Evolutionary conservation across 768 basidiomycete species (phyloP).

Genomic region (Pilatotrama ljubarskyi): DNA sequence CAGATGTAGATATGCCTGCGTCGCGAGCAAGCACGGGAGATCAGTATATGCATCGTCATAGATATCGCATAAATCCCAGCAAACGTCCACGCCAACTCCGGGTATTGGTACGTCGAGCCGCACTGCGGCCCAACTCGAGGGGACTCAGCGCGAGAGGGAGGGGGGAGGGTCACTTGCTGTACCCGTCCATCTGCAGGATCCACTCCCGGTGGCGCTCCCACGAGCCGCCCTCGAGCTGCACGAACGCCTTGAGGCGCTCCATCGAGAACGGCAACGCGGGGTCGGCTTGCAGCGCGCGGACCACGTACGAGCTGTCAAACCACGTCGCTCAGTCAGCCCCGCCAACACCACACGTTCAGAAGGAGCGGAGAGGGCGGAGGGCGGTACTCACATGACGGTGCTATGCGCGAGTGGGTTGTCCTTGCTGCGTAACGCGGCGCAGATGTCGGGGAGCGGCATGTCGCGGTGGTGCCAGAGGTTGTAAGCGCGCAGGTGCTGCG

Average conservation of each 20-base stretch:
- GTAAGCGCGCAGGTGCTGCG: constrained; percentile 46
- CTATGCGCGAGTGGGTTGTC: constrained; percentile 45
- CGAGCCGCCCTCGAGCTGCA: constrained; percentile 41
- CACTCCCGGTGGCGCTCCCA: constrained; percentile 44
- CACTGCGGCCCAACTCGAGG: background rate
- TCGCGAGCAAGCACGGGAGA: background rate
- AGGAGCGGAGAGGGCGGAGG: background rate
- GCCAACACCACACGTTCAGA: background rate
- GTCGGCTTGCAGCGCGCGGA: constrained; percentile 44
- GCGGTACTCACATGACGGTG: constrained; percentile 49
- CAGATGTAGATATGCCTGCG: too few species aligned
- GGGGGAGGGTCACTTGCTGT: background rate
- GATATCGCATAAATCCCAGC: background rate
- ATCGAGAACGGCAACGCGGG: constrained; percentile 38
- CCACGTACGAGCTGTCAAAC: constrained; percentile 36
- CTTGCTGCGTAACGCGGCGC: constrained; percentile 36
- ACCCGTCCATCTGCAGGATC: constrained; percentile 29
- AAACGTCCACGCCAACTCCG: too few species aligned
- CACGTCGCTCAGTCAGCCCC: background rate
- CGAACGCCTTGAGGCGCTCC: constrained; percentile 36
- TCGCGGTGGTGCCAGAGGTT: constrained; percentile 42
- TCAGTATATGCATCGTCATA: background rate
- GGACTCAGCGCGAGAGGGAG: background rate
- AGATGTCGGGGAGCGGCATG: constrained; percentile 41
- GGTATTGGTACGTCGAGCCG: too few species aligned